Evolutionary conservation across 2,329 filamentous ascomycete genomes (phyloP).

Genomic region (Paecilomyces fulvus): DNA sequence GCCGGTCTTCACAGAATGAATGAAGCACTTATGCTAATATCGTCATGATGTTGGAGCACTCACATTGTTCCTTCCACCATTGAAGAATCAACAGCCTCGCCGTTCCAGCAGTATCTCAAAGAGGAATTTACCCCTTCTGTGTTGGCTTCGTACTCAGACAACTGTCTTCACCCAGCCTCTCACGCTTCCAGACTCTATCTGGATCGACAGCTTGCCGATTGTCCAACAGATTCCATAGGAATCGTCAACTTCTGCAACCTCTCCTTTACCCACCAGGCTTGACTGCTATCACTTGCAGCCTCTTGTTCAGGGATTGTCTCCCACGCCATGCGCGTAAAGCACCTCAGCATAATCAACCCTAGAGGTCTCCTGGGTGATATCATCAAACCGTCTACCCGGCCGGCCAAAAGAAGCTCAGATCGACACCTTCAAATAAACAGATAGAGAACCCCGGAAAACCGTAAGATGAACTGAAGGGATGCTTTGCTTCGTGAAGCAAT

Average conservation of each 20-base stretch:
- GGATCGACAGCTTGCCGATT: neutral
- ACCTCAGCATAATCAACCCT: neutral
- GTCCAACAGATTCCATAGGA: neutral
- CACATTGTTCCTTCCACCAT: neutral
- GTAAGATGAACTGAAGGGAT: neutral
- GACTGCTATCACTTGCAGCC: neutral
- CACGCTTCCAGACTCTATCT: neutral
- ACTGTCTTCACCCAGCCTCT: neutral
- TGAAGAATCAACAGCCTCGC: neutral
- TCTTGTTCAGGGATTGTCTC: neutral
- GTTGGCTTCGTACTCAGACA: neutral
- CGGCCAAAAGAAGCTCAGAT: neutral
- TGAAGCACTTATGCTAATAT: neutral
- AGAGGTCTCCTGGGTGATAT: neutral
- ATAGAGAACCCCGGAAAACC: neutral
- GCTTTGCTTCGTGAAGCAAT: neutral
- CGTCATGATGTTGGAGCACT: neutral
- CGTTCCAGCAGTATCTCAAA: neutral
- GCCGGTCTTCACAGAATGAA: neutral
- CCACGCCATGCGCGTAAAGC: neutral
- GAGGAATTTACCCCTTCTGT: neutral
- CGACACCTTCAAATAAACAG: neutral
- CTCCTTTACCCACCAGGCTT: neutral
- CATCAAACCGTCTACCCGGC: neutral
- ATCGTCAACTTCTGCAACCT: neutral